Base-by-base conservation (phyloP, 768 basidiomycete genomes). In the Mycena indigotica region DNA sequence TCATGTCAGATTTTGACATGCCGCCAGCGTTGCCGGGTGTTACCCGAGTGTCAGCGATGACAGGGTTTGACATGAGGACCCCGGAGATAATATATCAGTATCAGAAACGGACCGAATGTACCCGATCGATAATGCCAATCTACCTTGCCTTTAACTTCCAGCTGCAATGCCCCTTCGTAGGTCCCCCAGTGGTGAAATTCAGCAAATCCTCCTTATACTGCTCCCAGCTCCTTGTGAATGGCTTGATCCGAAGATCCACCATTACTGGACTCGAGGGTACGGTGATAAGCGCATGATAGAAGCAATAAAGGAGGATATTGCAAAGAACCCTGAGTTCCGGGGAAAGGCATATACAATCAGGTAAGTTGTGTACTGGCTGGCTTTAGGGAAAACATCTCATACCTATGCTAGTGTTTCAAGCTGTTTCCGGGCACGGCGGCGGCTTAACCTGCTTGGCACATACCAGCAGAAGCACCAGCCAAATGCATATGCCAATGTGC, bases 371-470 rank as follows among this genome's bases (percentile, higher is more conserved):
- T 23, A 25, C 12, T 6, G 24, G 24, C 13, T 28, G 21, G 12
- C 24, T 26, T 6, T 48, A 13, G 5, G 21, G 5, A 13, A 25
- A 25, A 10, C 46, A 26, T 4, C 5, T 15, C n/a, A 12, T 15
- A 10, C 41, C 28, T 13, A 10, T 8, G 24, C 28, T 13, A 48
- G 25, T 12, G 15, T 21, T 26, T 24, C 25, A 13, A 21, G 41
- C n/a, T 16, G 12, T 44, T 48, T 6, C 46, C 48, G 63, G 6
- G 29, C 40, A 24, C 60, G 63, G 21, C 44, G 41, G 5, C 4
- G 44, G 19, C 30, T 57, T 25, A 48, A 46, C 0, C 54, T 65
- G 0, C 5, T 12, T 5, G 54, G 64, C 1, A 57, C 64, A 19
- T 16, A 48, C 6, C 57, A 62, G 23, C 61, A 53, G 32, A 39